A percentile compares a stretch with the other conserved stretches of the same genome.
These are phyloP conservation scores for Calonectria honghensis DNA, from an alignment of 2,329 filamentous ascomycete species.

Conservation along the genomic window DNA sequence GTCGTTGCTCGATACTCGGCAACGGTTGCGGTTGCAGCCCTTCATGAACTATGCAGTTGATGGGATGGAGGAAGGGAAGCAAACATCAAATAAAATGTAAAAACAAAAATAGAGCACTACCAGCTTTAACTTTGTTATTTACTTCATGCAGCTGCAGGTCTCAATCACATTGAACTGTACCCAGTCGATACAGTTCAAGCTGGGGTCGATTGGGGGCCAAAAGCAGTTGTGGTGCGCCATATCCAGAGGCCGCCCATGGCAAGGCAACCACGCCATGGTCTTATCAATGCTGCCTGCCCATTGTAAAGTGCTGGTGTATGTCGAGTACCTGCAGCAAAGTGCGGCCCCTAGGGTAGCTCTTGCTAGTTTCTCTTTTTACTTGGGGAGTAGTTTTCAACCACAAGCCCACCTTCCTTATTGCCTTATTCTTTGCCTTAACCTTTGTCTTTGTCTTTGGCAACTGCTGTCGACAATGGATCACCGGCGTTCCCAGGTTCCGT, in stretches of 20 bases:
- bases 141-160: not conserved
- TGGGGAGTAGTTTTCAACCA: not conserved
- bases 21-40: not conserved
- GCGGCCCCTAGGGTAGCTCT: not conserved
- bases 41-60: not conserved
- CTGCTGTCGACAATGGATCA: constrained; percentile 13
- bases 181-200: not conserved
- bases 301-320: constrained; percentile 29
- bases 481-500: not conserved
- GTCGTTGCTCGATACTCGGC: not conserved
- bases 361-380: constrained; percentile 3
- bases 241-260: constrained; percentile 41
- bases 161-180: not conserved
- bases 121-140: not conserved
- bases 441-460: not conserved
- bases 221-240: constrained; percentile 30
- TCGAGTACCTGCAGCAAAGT: constrained; percentile 19
- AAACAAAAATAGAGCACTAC: not conserved
- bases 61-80: not conserved
- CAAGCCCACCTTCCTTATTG: not conserved
- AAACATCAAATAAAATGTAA: not conserved
- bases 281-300: constrained; percentile 31
- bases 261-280: constrained; percentile 42
- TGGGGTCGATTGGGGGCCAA: constrained; percentile 35
- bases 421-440: not conserved